These are phyloP conservation scores for Kodamaea restingae DNA, from an alignment of 805 yeast genomes.

Conservation along the genomic window DNA sequence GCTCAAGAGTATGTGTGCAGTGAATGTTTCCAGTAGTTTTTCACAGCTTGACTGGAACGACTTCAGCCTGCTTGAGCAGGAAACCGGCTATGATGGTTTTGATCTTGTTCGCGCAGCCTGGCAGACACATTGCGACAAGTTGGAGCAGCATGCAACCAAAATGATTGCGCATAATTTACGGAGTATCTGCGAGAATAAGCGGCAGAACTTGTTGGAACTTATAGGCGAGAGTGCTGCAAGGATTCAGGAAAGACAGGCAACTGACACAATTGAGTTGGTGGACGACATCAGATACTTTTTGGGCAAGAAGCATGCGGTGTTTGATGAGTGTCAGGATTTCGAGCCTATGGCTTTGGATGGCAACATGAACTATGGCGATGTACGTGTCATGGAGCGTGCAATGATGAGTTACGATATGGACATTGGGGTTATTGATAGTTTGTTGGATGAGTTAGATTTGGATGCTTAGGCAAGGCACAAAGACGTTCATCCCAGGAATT, in stretches of 20 bases:
- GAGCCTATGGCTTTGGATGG: constrained; percentile 17
- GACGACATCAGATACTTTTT: constrained; percentile 74
- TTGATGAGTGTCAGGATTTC: constrained; percentile 20
- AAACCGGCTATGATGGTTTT: constrained; percentile 40
- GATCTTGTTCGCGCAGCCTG: constrained; percentile 64
- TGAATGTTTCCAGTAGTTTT: constrained; percentile 35
- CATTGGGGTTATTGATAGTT: constrained; percentile 24
- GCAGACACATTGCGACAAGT: constrained; percentile 59
- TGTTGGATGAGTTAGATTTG: constrained; percentile 25
- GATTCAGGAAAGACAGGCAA: constrained; percentile 59
- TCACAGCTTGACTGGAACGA: constrained; percentile 17
- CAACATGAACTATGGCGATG: constrained; percentile 14
- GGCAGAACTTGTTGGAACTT: constrained; percentile 24
- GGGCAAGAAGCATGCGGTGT: constrained; percentile 32
- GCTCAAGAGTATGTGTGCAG: constrained; percentile 61
- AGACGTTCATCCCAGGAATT: no score
- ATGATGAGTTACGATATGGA: constrained; percentile 22
- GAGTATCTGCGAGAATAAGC: constrained; percentile 27
- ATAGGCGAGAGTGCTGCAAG: constrained; percentile 49
- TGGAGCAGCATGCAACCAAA: constrained; percentile 62
- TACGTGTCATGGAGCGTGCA: constrained; percentile 16
- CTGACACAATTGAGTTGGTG: constrained; percentile 74
- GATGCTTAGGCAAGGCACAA: constrained; percentile 21
- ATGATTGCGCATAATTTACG: constrained; percentile 49
- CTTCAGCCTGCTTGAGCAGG: constrained; percentile 16